Percentiles rank a stretch among this genome's conserved stretches.
Conservation (phyloP, 2,329 filamentous ascomycete species). For the Alternaria triticina region DNA sequence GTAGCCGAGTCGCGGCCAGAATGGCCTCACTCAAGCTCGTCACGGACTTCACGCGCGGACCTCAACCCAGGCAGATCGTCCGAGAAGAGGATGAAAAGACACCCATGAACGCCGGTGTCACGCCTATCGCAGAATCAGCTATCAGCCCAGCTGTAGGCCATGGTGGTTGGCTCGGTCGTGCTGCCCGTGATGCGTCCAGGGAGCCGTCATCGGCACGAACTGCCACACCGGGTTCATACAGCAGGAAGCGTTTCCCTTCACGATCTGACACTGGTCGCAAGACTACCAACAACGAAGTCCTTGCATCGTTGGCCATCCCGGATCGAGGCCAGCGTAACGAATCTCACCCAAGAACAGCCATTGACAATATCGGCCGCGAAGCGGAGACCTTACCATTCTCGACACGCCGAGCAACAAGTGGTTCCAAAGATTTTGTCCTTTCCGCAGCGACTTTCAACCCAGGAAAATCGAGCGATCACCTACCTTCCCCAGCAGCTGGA, state of each 20-base stretch:
- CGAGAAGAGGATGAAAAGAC: conserved; percentile 70
- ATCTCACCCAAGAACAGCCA: conserved; percentile 39
- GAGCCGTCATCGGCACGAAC: conserved; percentile 58
- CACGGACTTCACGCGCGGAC: conserved; percentile 73
- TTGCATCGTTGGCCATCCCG: conserved; percentile 45
- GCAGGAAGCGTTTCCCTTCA: conserved; percentile 69
- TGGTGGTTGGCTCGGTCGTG: conserved; percentile 48
- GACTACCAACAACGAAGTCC: conserved; percentile 40
- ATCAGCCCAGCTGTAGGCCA: conserved; percentile 67
- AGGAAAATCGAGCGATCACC: conserved; percentile 33
- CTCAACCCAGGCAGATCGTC: conserved; percentile 65
- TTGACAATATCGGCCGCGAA: conserved; percentile 49
- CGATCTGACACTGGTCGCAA: conserved; percentile 40
- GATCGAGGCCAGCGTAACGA: conserved; percentile 43
- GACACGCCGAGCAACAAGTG: conserved; percentile 53
- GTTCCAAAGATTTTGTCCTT: conserved; percentile 62
- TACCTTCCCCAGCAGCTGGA: conserved; percentile 73
- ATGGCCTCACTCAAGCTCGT: conserved; percentile 88
- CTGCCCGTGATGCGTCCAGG: conserved; percentile 41
- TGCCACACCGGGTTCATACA: conserved; percentile 67
- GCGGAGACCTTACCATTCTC: conserved; percentile 51
- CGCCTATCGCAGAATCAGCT: conserved; percentile 77
- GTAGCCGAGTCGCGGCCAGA: conserved; percentile 69
- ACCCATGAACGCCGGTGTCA: conserved; percentile 80
- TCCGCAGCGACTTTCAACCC: conserved; percentile 46